Evolutionary conservation across 139 green algal genomes (phyloP).

Genomic region (Chlamydomonas urium): DNA sequence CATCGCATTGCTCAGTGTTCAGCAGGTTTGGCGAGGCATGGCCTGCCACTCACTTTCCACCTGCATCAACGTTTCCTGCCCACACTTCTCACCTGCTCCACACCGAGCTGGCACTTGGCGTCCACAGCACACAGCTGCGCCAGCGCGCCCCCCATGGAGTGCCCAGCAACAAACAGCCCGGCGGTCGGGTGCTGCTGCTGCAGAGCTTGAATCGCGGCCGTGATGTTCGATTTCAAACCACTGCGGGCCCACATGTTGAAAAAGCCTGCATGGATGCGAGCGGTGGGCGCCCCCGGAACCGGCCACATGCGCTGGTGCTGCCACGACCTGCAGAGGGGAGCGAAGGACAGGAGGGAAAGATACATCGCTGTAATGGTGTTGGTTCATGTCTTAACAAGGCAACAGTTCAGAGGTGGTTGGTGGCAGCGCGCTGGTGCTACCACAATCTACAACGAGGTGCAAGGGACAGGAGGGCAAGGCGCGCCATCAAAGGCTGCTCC

Average conservation of each 20-base stretch:
- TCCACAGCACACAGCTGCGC: slow-evolving; percentile 9
- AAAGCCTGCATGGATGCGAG: slow-evolving; percentile 3
- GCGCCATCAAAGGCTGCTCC: too few relatives aligned
- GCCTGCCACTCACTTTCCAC: not conserved
- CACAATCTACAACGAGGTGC: too few relatives aligned
- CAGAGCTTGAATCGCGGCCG: not conserved
- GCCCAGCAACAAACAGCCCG: not conserved
- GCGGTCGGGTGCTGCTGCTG: not conserved
- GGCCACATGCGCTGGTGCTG: slow-evolving; percentile 3
- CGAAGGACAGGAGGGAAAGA: not conserved
- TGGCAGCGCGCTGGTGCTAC: not conserved
- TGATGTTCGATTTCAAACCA: slow-evolving; percentile 4
- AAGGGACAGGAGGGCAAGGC: too few relatives aligned
- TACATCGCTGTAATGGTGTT: not conserved
- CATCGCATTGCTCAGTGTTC: not conserved
- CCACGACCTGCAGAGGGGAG: slow-evolving; percentile 1
- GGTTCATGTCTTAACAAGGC: not conserved
- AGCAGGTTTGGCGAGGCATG: not conserved
- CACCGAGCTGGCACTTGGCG: not conserved
- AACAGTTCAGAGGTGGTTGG: not conserved
- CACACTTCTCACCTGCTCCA: slow-evolving; percentile 1
- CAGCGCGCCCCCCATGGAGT: slow-evolving; percentile 13
- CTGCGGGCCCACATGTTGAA: slow-evolving; percentile 2
- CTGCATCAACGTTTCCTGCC: not conserved
- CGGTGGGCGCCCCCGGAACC: not conserved